These are phyloP conservation scores for Cornus suecica DNA, from an alignment of 148 eudicot genomes.

Conservation along the genomic window DNA sequence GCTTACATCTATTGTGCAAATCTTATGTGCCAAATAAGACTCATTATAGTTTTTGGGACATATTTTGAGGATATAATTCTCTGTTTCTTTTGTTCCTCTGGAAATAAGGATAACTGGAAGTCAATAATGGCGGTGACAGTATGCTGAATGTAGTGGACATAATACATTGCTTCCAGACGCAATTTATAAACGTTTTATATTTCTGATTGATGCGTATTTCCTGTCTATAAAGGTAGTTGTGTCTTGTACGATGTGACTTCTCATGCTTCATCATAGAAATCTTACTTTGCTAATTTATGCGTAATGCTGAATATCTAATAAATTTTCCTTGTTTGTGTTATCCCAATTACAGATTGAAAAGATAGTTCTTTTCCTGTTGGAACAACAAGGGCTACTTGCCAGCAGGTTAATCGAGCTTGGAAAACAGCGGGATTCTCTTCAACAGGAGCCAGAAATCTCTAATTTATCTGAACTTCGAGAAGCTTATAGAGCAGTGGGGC, in stretches of 20 bases:
- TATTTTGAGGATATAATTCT: no score
- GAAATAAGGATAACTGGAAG: not conserved
- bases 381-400: conserved; percentile 89
- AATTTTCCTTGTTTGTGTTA: not conserved
- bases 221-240: not conserved
- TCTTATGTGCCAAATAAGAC: no score
- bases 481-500: conserved; percentile 72
- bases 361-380: conserved; percentile 74
- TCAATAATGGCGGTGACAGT: not conserved
- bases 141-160: not conserved
- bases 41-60: no score
- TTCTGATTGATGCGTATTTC: not conserved
- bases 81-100: not conserved
- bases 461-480: conserved; percentile 59
- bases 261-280: not conserved
- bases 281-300: not conserved
- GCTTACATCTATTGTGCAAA: no score
- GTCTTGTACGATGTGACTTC: not conserved
- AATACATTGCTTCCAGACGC: not conserved
- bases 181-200: not conserved
- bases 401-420: conserved; percentile 58
- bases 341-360: conserved; percentile 59
- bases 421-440: conserved; percentile 52
- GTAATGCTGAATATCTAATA: not conserved
- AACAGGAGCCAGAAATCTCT: conserved; percentile 53